A percentile compares a stretch with the other conserved stretches of the same genome.
These are phyloP conservation scores for Pseudopediastrum boryanum DNA, from an alignment of 139 green algal species.

Conservation along the genomic window DNA sequence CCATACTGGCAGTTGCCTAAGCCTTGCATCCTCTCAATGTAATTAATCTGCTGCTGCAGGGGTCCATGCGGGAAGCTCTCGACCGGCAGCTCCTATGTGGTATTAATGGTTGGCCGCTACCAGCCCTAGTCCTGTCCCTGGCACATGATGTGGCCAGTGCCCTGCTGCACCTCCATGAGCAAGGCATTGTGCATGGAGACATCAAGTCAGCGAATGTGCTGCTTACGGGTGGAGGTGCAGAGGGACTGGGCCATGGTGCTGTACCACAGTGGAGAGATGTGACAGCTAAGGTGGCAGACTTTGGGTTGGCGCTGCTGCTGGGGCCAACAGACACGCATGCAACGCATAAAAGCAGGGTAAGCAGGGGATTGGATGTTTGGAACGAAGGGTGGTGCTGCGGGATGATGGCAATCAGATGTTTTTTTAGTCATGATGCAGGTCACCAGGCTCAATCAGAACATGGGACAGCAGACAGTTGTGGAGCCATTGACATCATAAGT, in stretches of 20 bases:
- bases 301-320: conserved; percentile 31
- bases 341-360: conserved; percentile 24
- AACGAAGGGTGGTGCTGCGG: too few relatives aligned
- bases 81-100: not conserved
- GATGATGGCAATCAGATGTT: too few relatives aligned
- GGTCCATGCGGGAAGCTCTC: conserved; percentile 25
- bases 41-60: conserved; percentile 7
- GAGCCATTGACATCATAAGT: too few relatives aligned
- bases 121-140: conserved; percentile 25
- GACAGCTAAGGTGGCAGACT: conserved; percentile 38
- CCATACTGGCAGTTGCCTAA: too few relatives aligned
- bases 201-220: conserved; percentile 33
- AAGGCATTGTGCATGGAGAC: conserved; percentile 32
- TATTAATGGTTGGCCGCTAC: not conserved
- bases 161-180: conserved; percentile 54
- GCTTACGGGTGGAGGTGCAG: conserved; percentile 7
- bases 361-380: too few relatives aligned
- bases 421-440: too few relatives aligned
- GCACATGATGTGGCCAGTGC: conserved; percentile 41
- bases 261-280: not conserved
- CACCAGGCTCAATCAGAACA: too few relatives aligned
- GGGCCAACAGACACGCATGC: conserved; percentile 27
- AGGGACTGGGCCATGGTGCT: conserved; percentile 8
- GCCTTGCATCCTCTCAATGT: not conserved
- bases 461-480: too few relatives aligned